phyloP scores from a whole-genome alignment of 106 monocot genomes.

The Alisma plantagoaquatica region DNA sequence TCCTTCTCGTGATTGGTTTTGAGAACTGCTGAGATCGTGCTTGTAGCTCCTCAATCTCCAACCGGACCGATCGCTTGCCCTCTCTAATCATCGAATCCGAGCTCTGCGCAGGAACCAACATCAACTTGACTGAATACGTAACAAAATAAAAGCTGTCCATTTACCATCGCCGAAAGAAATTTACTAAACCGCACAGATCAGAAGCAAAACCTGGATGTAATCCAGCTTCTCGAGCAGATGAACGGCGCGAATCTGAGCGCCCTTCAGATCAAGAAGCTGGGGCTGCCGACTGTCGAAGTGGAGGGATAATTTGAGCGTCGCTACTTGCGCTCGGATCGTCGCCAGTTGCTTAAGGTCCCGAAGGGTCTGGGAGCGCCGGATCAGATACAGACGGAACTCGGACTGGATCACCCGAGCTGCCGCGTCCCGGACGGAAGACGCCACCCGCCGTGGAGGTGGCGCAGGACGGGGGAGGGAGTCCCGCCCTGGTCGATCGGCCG shows the following conservation, averaged over 20 bases:
- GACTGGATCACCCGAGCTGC: constrained; percentile 74
- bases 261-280: constrained; percentile 8
- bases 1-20: background rate
- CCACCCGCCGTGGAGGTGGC: background rate
- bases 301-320: constrained; percentile 30
- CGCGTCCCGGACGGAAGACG: constrained; percentile 30
- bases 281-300: constrained; percentile 7
- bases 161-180: background rate
- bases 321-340: constrained; percentile 44
- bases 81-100: background rate
- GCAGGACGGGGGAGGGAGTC: background rate
- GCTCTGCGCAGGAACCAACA: background rate
- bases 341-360: constrained; percentile 65
- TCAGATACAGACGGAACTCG: constrained; percentile 53
- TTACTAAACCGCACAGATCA: background rate
- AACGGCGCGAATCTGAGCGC: constrained; percentile 24
- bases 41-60: background rate
- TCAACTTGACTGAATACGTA: background rate
- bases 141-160: background rate
- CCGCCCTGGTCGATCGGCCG: background rate
- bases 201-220: constrained; percentile 48
- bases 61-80: background rate
- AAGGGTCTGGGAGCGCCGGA: constrained; percentile 58
- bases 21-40: background rate
- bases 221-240: constrained; percentile 62